A percentile compares a stretch with the other conserved stretches of the same genome.
These are phyloP conservation scores for Thalassiosira gravida DNA, from an alignment of 352 stramenopile genomes.

Conservation along the genomic window DNA sequence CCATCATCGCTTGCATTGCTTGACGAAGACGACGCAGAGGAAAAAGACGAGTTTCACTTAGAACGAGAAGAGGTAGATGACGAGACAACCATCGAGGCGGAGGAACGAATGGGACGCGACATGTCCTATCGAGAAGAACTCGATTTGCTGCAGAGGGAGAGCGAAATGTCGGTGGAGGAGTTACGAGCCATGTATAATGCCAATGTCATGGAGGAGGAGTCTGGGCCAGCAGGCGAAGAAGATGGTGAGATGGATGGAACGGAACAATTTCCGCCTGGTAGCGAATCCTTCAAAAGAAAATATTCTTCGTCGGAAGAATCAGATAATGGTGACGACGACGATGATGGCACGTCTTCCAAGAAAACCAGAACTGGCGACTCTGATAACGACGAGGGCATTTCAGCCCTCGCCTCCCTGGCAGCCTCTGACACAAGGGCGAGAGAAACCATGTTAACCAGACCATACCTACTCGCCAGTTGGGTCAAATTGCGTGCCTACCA, in stretches of 20 bases:
- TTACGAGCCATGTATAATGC: slow-evolving; percentile 84
- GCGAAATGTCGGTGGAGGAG: slow-evolving; percentile 89
- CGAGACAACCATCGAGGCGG: slow-evolving; percentile 89
- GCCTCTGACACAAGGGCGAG: slow-evolving; percentile 76
- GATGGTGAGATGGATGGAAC: not conserved
- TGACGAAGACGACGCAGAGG: slow-evolving; percentile 50
- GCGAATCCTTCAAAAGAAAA: slow-evolving; percentile 29
- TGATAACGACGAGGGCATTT: slow-evolving; percentile 64
- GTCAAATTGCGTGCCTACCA: slow-evolving; percentile 89
- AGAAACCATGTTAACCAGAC: slow-evolving; percentile 76
- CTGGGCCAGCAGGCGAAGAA: not conserved
- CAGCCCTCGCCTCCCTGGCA: slow-evolving; percentile 75
- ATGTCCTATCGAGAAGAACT: slow-evolving; percentile 82
- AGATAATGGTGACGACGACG: slow-evolving; percentile 10
- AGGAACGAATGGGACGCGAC: slow-evolving; percentile 83
- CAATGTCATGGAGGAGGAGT: slow-evolving; percentile 13
- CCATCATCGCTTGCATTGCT: slow-evolving; percentile 10
- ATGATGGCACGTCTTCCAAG: slow-evolving; percentile 12
- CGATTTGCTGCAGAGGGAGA: slow-evolving; percentile 84
- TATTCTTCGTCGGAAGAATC: slow-evolving; percentile 16
- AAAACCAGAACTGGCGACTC: slow-evolving; percentile 29
- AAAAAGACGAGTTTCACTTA: slow-evolving; percentile 67
- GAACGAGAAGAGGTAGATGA: slow-evolving; percentile 85
- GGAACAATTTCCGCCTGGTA: not conserved
- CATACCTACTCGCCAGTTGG: slow-evolving; percentile 80